phyloP scores from a whole-genome alignment of 441 rosid species.

The Adansonia madagascariensis region DNA sequence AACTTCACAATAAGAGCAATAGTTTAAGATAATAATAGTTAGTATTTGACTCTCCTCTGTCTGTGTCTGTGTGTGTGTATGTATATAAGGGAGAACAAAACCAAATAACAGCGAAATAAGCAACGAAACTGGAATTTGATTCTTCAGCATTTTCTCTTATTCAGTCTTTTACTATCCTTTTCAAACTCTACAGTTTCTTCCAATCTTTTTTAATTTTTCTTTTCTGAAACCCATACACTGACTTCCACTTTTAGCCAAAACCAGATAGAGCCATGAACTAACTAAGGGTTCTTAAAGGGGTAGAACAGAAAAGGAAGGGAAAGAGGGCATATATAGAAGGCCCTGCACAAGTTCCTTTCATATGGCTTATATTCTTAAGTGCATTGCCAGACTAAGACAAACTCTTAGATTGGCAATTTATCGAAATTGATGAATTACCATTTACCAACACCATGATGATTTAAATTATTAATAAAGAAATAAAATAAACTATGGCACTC shows the following conservation, averaged over 20 bases:
- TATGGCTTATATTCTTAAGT: neutral
- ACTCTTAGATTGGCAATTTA: neutral
- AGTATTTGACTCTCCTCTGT: neutral
- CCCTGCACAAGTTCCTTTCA: neutral
- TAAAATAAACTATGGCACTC: conserved; percentile 42
- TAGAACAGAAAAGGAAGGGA: neutral
- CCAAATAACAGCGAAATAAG: neutral
- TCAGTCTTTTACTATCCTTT: neutral
- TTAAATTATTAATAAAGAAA: neutral
- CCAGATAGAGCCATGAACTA: neutral
- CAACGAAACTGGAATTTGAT: neutral
- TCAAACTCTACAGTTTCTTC: neutral
- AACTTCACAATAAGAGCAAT: neutral
- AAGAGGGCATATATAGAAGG: neutral
- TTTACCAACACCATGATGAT: neutral
- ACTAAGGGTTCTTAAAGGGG: neutral
- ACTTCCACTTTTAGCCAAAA: neutral
- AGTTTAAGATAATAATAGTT: neutral
- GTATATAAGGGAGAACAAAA: neutral
- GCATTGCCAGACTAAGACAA: neutral
- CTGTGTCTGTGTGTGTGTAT: no score
- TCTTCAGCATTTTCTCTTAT: neutral
- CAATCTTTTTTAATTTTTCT: neutral
- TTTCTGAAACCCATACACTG: neutral
- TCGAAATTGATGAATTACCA: conserved; percentile 2